Base-by-base conservation (phyloP, 225 moss, liverwort and hornwort species). In the Anthoceros angustus region DNA sequence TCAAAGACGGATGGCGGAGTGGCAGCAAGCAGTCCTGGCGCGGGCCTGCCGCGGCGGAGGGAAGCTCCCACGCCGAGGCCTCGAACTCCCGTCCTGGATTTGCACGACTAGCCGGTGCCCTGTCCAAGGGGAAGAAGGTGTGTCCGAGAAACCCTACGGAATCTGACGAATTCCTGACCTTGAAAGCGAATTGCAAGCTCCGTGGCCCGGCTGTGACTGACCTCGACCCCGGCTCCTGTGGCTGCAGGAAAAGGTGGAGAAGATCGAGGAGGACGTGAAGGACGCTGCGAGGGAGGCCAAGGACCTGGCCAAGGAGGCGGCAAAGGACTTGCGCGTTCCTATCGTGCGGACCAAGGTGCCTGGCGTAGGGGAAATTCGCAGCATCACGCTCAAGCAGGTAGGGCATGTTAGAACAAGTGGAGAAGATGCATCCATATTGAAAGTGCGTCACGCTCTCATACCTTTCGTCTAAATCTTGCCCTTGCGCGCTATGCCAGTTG, bases 321-420 rank as follows among this genome's bases (percentile, higher is more conserved):
- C 86, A 2, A 75, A 76, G 67, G 68, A 86, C 62, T 68, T 80
- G 55, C 85, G 95, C 12, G 77, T 98, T 55, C 84, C 88, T 5
- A 84, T 98, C 25, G 88, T 86, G 5, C 62, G 80, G 45, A 72
- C 74, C 24, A 70, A 9, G 18, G 45, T 89, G 45, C 95, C 91
- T 40, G 74, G 74, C 62, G 40, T 95, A 43, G 95, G 95, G 15
- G 72, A 68, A 24, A 79, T 98, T 41, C 74, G 26, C 9, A 98
- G 95, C 71, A 72, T 98, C 73, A 75, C 84, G 42, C 42, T 92
- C 24, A 98, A 98, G 77, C 79, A 98, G 80, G 91, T 91, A 46
- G 24, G 20, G 24, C n/a, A n/a, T n/a, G n/a, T n/a, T n/a, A n/a
- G n/a, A n/a, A n/a, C n/a, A n/a, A n/a, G n/a, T n/a, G n/a, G n/a